These are phyloP conservation scores for Plasmodium knowlesi DNA, from an alignment of 169 alveolate genomes.

Conservation along the genomic window DNA sequence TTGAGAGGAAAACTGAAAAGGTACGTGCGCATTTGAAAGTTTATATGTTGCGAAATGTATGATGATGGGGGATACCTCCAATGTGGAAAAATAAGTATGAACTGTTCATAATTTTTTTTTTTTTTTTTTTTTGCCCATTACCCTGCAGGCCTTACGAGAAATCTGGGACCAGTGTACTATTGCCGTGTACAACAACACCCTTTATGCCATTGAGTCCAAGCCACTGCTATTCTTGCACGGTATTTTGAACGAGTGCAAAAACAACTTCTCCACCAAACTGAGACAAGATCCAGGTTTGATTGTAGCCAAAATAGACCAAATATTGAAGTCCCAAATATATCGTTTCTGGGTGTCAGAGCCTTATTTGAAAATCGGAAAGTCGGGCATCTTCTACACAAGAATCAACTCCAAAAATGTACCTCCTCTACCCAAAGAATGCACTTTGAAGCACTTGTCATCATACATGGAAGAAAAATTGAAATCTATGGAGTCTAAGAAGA, in stretches of 20 bases:
- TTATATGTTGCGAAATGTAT: background rate
- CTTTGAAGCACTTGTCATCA: slow-evolving; percentile 55
- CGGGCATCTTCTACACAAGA: slow-evolving; percentile 14
- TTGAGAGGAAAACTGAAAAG: slow-evolving; percentile 49
- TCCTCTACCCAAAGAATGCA: slow-evolving; percentile 37
- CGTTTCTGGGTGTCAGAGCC: slow-evolving; percentile 72
- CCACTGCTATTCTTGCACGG: slow-evolving; percentile 72
- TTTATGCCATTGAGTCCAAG: slow-evolving; percentile 63
- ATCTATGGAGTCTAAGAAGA: slow-evolving; percentile 68
- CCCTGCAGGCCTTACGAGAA: slow-evolving; percentile 46
- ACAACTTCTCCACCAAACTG: slow-evolving; percentile 61
- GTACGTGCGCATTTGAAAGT: slow-evolving; percentile 7
- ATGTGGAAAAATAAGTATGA: background rate
- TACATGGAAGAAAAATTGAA: slow-evolving; percentile 75
- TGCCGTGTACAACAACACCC: slow-evolving; percentile 70
- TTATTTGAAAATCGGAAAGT: slow-evolving; percentile 56
- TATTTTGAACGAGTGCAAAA: slow-evolving; percentile 62
- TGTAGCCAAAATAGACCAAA: slow-evolving; percentile 75
- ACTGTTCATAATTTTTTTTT: background rate
- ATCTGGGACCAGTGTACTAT: slow-evolving; percentile 76
- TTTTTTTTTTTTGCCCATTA: background rate
- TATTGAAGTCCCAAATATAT: slow-evolving; percentile 68
- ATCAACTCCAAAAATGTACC: slow-evolving; percentile 37
- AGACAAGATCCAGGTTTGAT: slow-evolving; percentile 75
- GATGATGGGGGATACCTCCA: background rate